phyloP scores from a whole-genome alignment of 345 rosid genomes.

The Geranium brycei region DNA sequence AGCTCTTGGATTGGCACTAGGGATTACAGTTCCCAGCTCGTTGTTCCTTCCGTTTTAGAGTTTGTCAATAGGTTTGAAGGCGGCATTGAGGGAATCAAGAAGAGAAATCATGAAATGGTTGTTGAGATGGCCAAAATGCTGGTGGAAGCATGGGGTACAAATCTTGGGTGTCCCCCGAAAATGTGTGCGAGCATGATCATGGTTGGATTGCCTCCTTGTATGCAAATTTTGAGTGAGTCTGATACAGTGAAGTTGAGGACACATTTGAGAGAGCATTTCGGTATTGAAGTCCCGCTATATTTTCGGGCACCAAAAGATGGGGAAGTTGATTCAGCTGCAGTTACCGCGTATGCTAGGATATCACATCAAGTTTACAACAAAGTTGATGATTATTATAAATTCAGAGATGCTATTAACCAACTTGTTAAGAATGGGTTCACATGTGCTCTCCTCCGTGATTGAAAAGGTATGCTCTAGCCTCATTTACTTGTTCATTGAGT shows the following conservation, averaged over 20 bases:
- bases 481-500: background rate
- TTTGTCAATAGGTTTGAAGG: conserved; percentile 74
- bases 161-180: conserved; percentile 65
- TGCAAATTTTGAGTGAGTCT: conserved; percentile 36
- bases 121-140: conserved; percentile 80
- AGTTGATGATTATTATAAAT: conserved; percentile 58
- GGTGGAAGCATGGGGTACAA: conserved; percentile 75
- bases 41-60: conserved; percentile 63
- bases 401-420: conserved; percentile 46
- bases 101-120: conserved; percentile 61
- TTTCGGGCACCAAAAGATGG: conserved; percentile 43
- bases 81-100: conserved; percentile 74
- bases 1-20: conserved; percentile 90
- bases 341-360: conserved; percentile 71
- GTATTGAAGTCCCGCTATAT: conserved; percentile 70
- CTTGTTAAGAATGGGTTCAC: conserved; percentile 44
- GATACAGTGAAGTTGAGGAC: conserved; percentile 50
- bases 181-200: conserved; percentile 83
- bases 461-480: conserved; percentile 27
- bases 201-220: conserved; percentile 73
- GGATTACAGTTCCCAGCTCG: conserved; percentile 83
- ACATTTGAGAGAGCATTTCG: conserved; percentile 46
- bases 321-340: conserved; percentile 21
- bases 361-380: conserved; percentile 85
- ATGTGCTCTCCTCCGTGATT: conserved; percentile 34